Percentiles rank a stretch among this genome's conserved stretches.
phyloP scores from a whole-genome alignment of 202 grass and related monocot species.

The Setaria viridis region DNA sequence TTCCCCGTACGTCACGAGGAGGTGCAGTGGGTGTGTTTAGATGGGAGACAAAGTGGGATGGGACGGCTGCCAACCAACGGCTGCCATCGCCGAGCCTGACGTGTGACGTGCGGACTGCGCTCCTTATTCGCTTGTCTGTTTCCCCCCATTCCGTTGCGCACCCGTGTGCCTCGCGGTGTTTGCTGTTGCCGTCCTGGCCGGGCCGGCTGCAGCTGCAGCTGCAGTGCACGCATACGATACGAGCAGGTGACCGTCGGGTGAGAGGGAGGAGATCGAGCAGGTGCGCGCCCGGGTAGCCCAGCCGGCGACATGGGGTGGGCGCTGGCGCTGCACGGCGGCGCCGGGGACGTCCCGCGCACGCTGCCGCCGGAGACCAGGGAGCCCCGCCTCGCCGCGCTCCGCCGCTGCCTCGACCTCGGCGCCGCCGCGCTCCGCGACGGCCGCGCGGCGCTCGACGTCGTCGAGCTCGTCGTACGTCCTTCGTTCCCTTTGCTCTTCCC shows the following conservation, averaged over 20 bases:
- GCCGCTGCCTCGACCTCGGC: slow-evolving; percentile 71
- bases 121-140: neutral
- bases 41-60: too few relatives aligned
- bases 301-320: slow-evolving; percentile 71
- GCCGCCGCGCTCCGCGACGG: slow-evolving; percentile 60
- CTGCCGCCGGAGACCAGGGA: slow-evolving; percentile 56
- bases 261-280: too few relatives aligned
- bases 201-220: too few relatives aligned
- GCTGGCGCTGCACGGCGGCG: slow-evolving; percentile 84
- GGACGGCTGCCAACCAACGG: neutral
- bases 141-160: neutral
- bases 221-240: too few relatives aligned
- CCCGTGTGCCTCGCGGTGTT: neutral
- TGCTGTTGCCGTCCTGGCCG: neutral
- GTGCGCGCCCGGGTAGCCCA: too few relatives aligned
- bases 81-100: neutral
- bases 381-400: slow-evolving; percentile 72
- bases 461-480: slow-evolving; percentile 71
- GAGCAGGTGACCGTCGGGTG: too few relatives aligned
- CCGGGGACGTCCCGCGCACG: slow-evolving; percentile 81
- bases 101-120: neutral
- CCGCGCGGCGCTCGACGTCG: slow-evolving; percentile 70
- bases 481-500: too few relatives aligned
- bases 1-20: too few relatives aligned
- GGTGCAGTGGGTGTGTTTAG: too few relatives aligned